Evolutionary conservation across 2,329 filamentous ascomycete species (phyloP).

Genomic region (Didymella pinodella): DNA sequence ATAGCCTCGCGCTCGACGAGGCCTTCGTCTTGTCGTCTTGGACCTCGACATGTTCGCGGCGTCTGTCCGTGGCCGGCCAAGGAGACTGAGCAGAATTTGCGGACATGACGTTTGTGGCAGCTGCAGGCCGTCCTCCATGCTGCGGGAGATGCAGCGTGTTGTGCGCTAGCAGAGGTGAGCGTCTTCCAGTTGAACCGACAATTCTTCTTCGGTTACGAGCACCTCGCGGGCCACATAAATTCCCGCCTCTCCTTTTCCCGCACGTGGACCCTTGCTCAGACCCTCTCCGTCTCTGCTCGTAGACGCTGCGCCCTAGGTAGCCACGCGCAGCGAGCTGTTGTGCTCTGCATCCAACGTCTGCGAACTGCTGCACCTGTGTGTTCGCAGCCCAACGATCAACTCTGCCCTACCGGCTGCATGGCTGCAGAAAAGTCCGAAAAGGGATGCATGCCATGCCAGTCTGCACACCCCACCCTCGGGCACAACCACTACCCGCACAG

Average conservation of each 20-base stretch:
- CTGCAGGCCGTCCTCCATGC: constrained; percentile 11
- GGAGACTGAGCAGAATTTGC: constrained; percentile 13
- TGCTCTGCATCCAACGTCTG: constrained; percentile 24
- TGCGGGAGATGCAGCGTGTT: constrained; percentile 11
- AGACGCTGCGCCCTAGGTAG: constrained; percentile 15
- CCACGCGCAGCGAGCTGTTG: constrained; percentile 9
- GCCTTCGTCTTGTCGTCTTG: not conserved
- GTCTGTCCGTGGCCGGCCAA: constrained; percentile 4
- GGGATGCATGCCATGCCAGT: constrained; percentile 31
- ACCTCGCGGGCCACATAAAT: constrained; percentile 17
- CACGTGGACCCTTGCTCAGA: constrained; percentile 31
- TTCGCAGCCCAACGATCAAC: constrained; percentile 31
- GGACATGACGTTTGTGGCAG: constrained; percentile 24
- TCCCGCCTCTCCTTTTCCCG: constrained; percentile 27
- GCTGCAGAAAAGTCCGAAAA: constrained; percentile 33
- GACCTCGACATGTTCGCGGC: not conserved
- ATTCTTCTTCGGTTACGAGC: constrained; percentile 20
- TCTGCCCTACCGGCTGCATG: constrained; percentile 22
- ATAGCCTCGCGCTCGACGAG: constrained; percentile 2
- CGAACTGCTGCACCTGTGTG: constrained; percentile 30
- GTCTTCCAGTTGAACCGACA: constrained; percentile 13
- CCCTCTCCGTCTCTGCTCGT: constrained; percentile 18
- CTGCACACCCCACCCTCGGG: constrained; percentile 37
- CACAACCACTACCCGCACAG: constrained; percentile 25
- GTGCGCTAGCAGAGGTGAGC: constrained; percentile 15